Evolutionary conservation across 768 basidiomycete species (phyloP).

Genomic region (Mrakia hoshinonis): DNA sequence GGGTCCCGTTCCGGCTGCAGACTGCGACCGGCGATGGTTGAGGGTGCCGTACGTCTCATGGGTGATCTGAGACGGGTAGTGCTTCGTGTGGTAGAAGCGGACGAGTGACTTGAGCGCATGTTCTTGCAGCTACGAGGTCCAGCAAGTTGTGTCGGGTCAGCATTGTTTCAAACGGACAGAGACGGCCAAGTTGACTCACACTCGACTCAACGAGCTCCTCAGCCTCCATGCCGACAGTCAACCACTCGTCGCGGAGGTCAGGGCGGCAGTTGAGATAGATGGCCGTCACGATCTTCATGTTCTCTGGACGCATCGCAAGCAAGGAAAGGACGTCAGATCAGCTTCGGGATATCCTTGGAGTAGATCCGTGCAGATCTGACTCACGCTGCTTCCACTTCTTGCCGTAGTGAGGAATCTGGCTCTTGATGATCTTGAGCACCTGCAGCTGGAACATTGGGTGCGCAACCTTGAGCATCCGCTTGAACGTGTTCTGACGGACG

Average conservation of each 20-base stretch:
- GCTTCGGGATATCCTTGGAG: neutral
- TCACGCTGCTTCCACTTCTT: constrained; percentile 95
- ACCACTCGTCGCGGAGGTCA: constrained; percentile 94
- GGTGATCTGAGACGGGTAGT: constrained; percentile 67
- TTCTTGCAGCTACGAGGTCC: constrained; percentile 66
- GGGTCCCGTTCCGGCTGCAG: constrained; percentile 31
- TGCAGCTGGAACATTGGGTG: constrained; percentile 91
- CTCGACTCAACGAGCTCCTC: constrained; percentile 77
- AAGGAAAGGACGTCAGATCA: neutral
- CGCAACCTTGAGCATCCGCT: constrained; percentile 84
- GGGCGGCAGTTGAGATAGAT: constrained; percentile 97
- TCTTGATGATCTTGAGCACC: constrained; percentile 93
- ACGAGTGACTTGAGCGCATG: constrained; percentile 86
- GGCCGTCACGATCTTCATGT: constrained; percentile 99
- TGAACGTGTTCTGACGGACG: constrained; percentile 74
- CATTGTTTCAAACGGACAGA: neutral
- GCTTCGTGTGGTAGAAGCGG: constrained; percentile 89
- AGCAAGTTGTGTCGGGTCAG: neutral
- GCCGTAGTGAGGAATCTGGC: constrained; percentile 95
- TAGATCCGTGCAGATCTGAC: constrained; percentile 31
- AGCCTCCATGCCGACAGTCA: constrained; percentile 84
- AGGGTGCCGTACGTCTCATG: constrained; percentile 61
- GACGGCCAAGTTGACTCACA: constrained; percentile 43
- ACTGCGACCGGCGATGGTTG: constrained; percentile 38
- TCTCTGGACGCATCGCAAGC: constrained; percentile 51